Base-by-base conservation (phyloP, 176 grass and related monocot species). In the Raddia guianensis region DNA sequence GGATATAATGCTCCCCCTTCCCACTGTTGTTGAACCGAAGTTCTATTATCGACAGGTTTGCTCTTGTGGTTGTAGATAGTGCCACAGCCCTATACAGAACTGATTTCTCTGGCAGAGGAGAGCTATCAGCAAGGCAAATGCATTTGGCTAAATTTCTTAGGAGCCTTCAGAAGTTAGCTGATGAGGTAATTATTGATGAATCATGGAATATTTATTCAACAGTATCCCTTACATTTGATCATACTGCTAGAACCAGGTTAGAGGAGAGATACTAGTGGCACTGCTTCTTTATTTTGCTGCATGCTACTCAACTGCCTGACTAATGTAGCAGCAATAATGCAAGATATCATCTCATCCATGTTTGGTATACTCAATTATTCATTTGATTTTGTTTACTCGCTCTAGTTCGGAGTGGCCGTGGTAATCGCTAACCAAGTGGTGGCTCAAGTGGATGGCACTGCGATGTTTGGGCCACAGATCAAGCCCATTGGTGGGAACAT, bases 71-170 rank as follows among this genome's bases (percentile, higher is more conserved):
- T 87, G 86, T 98, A 59, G 90, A 98, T 86, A 94, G 95, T 89
- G 92, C 95, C 19, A 98, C 95, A 56, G 90, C 92, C 80, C 57
- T 97, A 66, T 94, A 97, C 85, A 91, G 95, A 77, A 97, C 95
- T 40, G 95, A 97, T 87, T 97, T 97, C 85, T 97, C 90, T 61
- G 90, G 95, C 83, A 82, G 95, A 85, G 91, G 95, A 53, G 95
- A 98, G 83, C 57, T 98, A 71, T 94, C 95, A 50, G 95, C 95
- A 82, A 94, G 95, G 75, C 95, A 98, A 89, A 98, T 98, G 95
- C 95, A 98, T 86, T 84, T 98, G 48, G 95, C 95, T n/a, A 98
- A 98, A 56, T 98, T 98, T 67, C 92, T 94, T 43, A 93, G 95
- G 59, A 98, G 95, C 71, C 95, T 98, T 74, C 92, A 94, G 75